A percentile compares a stretch with the other conserved stretches of the same genome.
Evolutionary conservation across 495 filamentous ascomycete species (phyloP).

Genomic region (Terfezia boudieri): DNA sequence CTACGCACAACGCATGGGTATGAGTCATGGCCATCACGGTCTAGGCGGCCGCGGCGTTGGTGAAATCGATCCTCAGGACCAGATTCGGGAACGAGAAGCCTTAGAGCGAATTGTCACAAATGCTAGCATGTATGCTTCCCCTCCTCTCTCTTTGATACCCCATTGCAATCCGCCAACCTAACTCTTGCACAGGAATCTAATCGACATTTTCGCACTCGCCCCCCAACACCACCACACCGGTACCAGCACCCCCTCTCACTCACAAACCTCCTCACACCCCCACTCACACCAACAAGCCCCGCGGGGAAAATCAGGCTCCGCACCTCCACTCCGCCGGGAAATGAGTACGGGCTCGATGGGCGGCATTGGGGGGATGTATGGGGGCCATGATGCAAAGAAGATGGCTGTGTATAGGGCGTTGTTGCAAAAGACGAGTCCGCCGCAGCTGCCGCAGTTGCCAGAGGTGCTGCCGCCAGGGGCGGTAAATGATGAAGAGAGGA

Average conservation of each 20-base stretch:
- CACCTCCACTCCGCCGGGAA: neutral
- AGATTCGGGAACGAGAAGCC: neutral
- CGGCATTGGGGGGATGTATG: neutral
- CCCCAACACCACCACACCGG: constrained; percentile 7
- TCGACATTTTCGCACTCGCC: constrained; percentile 19
- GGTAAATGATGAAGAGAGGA: constrained; percentile 14
- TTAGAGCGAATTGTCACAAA: neutral
- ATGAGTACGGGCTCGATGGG: neutral
- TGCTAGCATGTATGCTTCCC: neutral
- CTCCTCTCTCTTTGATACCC: too few relatives aligned
- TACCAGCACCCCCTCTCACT: constrained; percentile 2
- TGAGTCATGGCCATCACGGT: too few relatives aligned
- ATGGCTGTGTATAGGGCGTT: constrained; percentile 16
- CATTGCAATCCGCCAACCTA: too few relatives aligned
- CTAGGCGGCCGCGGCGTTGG: neutral
- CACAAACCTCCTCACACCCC: neutral
- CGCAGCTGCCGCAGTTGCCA: constrained; percentile 12
- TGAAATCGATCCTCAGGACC: neutral
- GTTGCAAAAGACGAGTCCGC: constrained; percentile 14
- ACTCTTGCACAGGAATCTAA: constrained; percentile 7
- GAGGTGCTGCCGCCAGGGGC: constrained; percentile 12
- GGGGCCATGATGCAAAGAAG: neutral
- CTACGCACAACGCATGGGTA: too few relatives aligned
- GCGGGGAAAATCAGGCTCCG: too few relatives aligned
- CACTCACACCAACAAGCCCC: too few relatives aligned